phyloP scores from a whole-genome alignment of 2,329 filamentous ascomycete species.

The Fusarium sp. region DNA sequence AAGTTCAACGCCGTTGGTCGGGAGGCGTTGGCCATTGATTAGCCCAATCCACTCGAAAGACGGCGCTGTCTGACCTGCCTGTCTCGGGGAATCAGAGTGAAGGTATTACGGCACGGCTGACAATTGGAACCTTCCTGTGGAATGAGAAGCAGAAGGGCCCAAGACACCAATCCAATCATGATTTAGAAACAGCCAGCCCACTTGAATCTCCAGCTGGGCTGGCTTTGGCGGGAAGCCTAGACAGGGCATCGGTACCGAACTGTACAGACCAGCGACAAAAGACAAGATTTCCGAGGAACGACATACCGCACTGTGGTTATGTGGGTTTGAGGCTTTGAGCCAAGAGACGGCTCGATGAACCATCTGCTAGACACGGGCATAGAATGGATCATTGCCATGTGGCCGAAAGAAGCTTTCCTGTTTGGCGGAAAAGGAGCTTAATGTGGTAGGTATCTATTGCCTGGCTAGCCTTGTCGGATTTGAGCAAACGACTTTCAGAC shows the following conservation, averaged over 20 bases:
- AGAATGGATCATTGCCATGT: conserved; percentile 13
- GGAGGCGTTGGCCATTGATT: conserved; percentile 13
- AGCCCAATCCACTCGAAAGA: conserved; percentile 26
- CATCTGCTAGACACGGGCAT: conserved; percentile 2
- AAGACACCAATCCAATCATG: conserved; percentile 40
- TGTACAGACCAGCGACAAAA: conserved; percentile 4
- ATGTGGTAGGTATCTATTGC: background rate
- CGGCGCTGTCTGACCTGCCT: conserved; percentile 10
- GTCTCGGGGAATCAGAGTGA: conserved; percentile 38
- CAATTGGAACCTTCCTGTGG: conserved; percentile 36
- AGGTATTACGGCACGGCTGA: conserved; percentile 39
- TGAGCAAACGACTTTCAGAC: background rate
- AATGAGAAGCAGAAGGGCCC: conserved; percentile 24
- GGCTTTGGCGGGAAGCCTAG: conserved; percentile 5
- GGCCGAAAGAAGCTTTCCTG: conserved; percentile 6
- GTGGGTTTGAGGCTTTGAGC: conserved; percentile 6
- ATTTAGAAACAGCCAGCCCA: conserved; percentile 28
- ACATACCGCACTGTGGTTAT: conserved; percentile 2
- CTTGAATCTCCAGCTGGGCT: conserved; percentile 16
- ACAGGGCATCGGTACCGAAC: background rate
- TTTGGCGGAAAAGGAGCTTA: conserved; percentile 19
- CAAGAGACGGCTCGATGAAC: conserved; percentile 1
- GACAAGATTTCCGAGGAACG: conserved; percentile 8
- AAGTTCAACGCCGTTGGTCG: conserved; percentile 18
- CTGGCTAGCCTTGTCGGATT: background rate